These are phyloP conservation scores for Pseudogymnoascus sp. DNA, from an alignment of 2,329 filamentous ascomycete genomes.

Conservation along the genomic window DNA sequence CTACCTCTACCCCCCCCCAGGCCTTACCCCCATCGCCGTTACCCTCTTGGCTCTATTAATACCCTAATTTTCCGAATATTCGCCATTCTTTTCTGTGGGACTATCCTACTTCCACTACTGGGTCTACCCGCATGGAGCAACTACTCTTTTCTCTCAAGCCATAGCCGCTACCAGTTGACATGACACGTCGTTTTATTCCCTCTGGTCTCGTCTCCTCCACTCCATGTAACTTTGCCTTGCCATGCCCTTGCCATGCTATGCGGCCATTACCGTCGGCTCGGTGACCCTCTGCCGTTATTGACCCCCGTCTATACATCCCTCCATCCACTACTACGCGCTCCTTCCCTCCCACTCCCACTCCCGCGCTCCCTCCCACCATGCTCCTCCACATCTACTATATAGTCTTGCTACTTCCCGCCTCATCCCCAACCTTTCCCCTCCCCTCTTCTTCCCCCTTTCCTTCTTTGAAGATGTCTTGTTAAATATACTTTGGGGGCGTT, in stretches of 20 bases:
- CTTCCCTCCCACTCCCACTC: background rate
- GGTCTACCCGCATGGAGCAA: background rate
- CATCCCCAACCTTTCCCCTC: background rate
- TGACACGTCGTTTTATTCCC: background rate
- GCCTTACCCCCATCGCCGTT: background rate
- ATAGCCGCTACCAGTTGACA: background rate
- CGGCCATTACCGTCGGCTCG: background rate
- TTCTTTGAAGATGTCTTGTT: background rate
- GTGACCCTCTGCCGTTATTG: background rate
- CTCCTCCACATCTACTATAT: conserved; percentile 2
- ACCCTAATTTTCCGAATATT: background rate
- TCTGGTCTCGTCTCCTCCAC: background rate
- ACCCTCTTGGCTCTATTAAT: background rate
- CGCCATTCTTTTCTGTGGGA: background rate
- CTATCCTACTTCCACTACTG: background rate
- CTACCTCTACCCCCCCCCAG: background rate
- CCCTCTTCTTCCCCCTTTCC: background rate
- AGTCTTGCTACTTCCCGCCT: background rate
- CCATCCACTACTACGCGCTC: background rate
- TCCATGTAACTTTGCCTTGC: background rate
- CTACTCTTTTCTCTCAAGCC: background rate
- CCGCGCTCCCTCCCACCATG: background rate
- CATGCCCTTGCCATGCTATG: background rate
- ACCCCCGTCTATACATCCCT: background rate
- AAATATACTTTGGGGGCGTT: background rate